Conservation (phyloP, 1,284 basidiomycete species). For the Cutaneotrichosporon sp. region DNA sequence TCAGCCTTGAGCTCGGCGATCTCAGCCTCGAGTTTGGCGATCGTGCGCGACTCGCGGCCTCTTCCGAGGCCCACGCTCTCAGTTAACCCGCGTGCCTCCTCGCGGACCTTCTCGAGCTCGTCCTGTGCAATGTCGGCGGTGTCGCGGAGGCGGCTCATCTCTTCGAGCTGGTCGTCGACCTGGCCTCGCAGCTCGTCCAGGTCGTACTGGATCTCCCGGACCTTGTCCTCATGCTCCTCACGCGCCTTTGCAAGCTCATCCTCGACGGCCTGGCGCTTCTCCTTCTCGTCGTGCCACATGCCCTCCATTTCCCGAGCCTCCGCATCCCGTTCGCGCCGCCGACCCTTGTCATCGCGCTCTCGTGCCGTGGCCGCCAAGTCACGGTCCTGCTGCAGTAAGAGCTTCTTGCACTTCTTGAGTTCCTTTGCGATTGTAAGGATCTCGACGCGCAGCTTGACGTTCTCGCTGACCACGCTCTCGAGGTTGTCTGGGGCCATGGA, state of each 20-base stretch:
- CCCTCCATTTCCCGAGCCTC: conserved; percentile 36
- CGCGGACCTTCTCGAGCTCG: conserved; percentile 64
- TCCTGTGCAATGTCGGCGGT: conserved; percentile 59
- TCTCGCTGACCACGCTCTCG: conserved; percentile 86
- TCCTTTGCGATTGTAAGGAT: conserved; percentile 88
- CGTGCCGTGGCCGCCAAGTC: conserved; percentile 71
- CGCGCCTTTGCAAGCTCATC: conserved; percentile 43
- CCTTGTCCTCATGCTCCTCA: conserved; percentile 67
- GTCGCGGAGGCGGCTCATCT: conserved; percentile 55
- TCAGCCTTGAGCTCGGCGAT: conserved; percentile 39
- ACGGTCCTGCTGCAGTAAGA: conserved; percentile 76
- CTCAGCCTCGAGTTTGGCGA: conserved; percentile 65
- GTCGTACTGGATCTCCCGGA: conserved; percentile 64
- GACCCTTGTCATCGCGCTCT: conserved; percentile 48
- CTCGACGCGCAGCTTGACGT: conserved; percentile 89
- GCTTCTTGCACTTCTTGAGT: conserved; percentile 86
- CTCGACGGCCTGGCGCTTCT: conserved; percentile 35
- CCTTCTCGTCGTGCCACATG: conserved; percentile 48
- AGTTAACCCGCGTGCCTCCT: conserved; percentile 49
- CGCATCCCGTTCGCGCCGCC: conserved; percentile 16
- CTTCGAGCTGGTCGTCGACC: conserved; percentile 61
- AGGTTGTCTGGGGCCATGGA: conserved; percentile 87
- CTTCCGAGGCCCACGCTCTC: conserved; percentile 47
- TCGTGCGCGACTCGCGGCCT: conserved; percentile 62
- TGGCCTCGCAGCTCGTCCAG: conserved; percentile 61